phyloP scores from a whole-genome alignment of 768 basidiomycete species.

The Coprinopsis marcescibilis region DNA sequence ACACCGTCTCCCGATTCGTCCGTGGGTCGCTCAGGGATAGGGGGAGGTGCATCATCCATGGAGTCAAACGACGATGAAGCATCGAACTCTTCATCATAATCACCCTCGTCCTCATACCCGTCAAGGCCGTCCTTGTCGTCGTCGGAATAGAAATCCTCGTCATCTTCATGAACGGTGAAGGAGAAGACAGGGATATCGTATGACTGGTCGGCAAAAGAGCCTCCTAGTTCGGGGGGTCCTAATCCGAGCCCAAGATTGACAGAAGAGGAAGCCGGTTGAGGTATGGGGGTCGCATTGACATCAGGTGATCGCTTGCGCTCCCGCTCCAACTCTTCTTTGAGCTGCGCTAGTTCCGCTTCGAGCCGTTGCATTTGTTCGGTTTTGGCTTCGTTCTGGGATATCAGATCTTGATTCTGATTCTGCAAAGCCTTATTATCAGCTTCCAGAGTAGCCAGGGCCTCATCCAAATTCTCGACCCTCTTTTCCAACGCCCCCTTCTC shows the following conservation, averaged over 20 bases:
- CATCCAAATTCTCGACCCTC: conserved; percentile 34
- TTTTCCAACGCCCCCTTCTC: conserved; percentile 59
- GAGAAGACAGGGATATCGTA: conserved; percentile 25
- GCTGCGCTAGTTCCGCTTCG: conserved; percentile 45
- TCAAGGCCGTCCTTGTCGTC: conserved; percentile 57
- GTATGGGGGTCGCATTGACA: conserved; percentile 7
- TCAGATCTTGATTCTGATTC: conserved; percentile 22
- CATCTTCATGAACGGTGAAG: conserved; percentile 51
- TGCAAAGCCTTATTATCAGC: conserved; percentile 23
- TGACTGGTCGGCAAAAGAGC: too few species aligned
- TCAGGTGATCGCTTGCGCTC: too few species aligned
- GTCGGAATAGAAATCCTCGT: conserved; percentile 35
- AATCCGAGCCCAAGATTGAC: conserved; percentile 1
- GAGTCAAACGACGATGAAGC: conserved; percentile 54
- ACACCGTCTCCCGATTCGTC: neutral
- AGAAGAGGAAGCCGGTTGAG: neutral
- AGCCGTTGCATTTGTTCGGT: conserved; percentile 31
- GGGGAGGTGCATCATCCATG: conserved; percentile 24
- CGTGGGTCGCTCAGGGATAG: conserved; percentile 20
- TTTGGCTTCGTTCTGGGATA: conserved; percentile 32
- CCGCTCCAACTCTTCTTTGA: conserved; percentile 24
- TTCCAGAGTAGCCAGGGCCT: conserved; percentile 21
- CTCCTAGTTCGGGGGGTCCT: too few species aligned
- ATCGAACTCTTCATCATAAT: conserved; percentile 43
- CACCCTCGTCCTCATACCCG: conserved; percentile 68